Base-by-base conservation (phyloP, 345 rosid genomes). In the Schrenkiella parvula region DNA sequence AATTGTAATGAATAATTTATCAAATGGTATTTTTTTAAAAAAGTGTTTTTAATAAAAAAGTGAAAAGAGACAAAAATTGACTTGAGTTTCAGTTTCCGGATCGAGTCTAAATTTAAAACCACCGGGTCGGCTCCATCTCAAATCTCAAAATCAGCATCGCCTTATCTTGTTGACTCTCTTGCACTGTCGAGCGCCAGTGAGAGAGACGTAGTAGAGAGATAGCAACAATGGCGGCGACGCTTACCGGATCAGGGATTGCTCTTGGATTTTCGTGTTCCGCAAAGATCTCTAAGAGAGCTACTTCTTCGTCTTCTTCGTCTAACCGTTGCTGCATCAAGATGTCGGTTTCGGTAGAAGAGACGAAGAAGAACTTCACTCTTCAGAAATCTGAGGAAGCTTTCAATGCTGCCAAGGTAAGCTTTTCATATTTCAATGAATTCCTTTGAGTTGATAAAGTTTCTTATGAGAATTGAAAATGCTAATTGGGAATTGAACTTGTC, bases 381-480 rank as follows among this genome's bases (percentile, higher is more conserved):
- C 77, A 86, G 41, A 89, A 92, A 66, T 92, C 95, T 28, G 89
- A 88, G 35, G 90, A 89, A 82, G 96, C 92, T 72, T 88, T 89
- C 83, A 80, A 47, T 48, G 82, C 69, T 19, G 95, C 92, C 56
- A 88, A 89, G 90, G 98, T 88, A 58, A 4, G 4, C 4, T 3
- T 11, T 11, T 37, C 14, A n/a, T n/a, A n/a, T n/a, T n/a, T n/a
- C n/a, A n/a, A n/a, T n/a, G n/a, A n/a, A n/a, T n/a, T n/a, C n/a
- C n/a, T n/a, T n/a, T n/a, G n/a, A n/a, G n/a, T n/a, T n/a, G n/a
- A n/a, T n/a, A n/a, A n/a, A n/a, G n/a, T n/a, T n/a, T n/a, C n/a
- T n/a, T n/a, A n/a, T n/a, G n/a, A n/a, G n/a, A n/a, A n/a, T n/a
- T n/a, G n/a, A n/a, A n/a, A n/a, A n/a, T n/a, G n/a, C n/a, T n/a